phyloP scores from a whole-genome alignment of 192 early-diverging fungal genomes.

The Allomyces macrogynus region DNA sequence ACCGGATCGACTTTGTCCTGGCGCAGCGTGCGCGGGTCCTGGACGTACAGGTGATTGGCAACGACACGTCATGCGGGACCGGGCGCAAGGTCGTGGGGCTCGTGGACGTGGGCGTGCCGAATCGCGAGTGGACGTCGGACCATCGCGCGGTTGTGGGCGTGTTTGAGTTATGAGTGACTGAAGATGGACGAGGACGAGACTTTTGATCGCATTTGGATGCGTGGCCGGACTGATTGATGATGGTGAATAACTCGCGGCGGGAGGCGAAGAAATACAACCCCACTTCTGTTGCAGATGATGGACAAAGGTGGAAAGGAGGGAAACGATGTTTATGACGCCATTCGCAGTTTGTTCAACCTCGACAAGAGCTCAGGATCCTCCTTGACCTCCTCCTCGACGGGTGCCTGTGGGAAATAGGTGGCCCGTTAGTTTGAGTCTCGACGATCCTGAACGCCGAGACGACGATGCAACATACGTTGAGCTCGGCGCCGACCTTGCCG shows the following conservation, averaged over 20 bases:
- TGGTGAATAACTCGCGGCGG: no score
- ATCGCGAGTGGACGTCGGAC: not conserved
- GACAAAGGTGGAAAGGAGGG: no score
- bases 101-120: not conserved
- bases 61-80: not conserved
- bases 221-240: no score
- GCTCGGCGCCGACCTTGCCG: conserved; percentile 29
- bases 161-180: not conserved
- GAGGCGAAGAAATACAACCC: no score
- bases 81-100: not conserved
- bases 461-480: no score
- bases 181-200: no score
- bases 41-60: not conserved
- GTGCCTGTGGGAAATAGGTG: not conserved
- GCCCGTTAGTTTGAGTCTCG: no score
- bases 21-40: not conserved
- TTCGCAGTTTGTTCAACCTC: no score
- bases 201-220: no score
- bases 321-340: no score
- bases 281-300: no score
- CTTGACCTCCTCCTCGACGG: conserved; percentile 24
- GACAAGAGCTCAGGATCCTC: conserved; percentile 39
- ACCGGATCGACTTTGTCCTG: not conserved
- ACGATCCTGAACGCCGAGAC: no score
- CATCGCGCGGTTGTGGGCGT: not conserved